These are phyloP conservation scores for Fusarium sp. DNA, from an alignment of 2,329 filamentous ascomycete species.

Conservation along the genomic window DNA sequence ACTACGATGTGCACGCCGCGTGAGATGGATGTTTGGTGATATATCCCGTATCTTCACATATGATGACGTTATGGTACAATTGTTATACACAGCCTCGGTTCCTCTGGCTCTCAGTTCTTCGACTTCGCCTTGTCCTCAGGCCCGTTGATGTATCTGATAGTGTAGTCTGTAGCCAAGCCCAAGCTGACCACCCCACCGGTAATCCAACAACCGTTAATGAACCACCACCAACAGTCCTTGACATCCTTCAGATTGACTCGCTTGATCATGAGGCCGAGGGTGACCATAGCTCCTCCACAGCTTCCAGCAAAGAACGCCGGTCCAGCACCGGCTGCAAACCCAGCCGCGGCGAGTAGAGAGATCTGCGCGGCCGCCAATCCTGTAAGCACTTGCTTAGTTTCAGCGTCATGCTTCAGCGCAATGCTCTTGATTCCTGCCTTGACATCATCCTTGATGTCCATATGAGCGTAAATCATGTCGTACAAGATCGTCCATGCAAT, in stretches of 20 bases:
- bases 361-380: constrained; percentile 79
- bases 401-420: constrained; percentile 80
- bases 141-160: constrained; percentile 61
- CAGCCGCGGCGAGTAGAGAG: constrained; percentile 76
- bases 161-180: constrained; percentile 71
- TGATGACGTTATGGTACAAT: constrained; percentile 40
- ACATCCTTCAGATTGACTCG: constrained; percentile 75
- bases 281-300: constrained; percentile 73
- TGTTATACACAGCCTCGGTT: constrained; percentile 35
- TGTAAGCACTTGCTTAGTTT: constrained; percentile 81
- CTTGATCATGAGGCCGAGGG: constrained; percentile 75
- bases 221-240: constrained; percentile 82
- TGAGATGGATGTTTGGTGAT: constrained; percentile 26
- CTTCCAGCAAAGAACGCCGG: constrained; percentile 77
- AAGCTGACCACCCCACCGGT: constrained; percentile 73
- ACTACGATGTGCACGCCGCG: constrained; percentile 33
- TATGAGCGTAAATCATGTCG: constrained; percentile 94
- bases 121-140: constrained; percentile 42
- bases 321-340: constrained; percentile 74
- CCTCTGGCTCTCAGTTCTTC: constrained; percentile 4
- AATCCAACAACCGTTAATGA: constrained; percentile 77
- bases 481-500: constrained; percentile 90
- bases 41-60: constrained; percentile 23
- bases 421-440: constrained; percentile 93
- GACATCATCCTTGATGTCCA: constrained; percentile 88